These are phyloP conservation scores for Clohesyomyces aquaticus DNA, from an alignment of 495 filamentous ascomycete genomes.

Conservation along the genomic window DNA sequence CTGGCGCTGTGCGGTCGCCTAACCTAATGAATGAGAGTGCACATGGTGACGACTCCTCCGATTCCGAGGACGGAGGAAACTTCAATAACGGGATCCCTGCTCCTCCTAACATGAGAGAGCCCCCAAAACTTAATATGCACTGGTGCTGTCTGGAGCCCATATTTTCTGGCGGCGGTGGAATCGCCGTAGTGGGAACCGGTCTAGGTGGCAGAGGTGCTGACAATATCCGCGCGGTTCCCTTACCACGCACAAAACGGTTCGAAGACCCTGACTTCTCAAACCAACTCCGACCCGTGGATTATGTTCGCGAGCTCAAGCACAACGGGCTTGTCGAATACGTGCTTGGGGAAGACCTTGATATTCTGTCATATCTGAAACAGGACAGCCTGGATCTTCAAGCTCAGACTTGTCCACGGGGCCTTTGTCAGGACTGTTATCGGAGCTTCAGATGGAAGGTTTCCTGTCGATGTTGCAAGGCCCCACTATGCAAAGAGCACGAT, in stretches of 20 bases:
- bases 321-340: constrained; percentile 38
- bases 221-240: constrained; percentile 60
- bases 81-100: constrained; percentile 42
- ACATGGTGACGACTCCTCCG: constrained; percentile 45
- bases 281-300: constrained; percentile 32
- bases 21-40: constrained; percentile 59
- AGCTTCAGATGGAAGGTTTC: constrained; percentile 63
- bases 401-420: constrained; percentile 59
- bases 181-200: constrained; percentile 56
- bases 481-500: constrained; percentile 66
- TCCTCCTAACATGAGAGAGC: constrained; percentile 30
- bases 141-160: constrained; percentile 69
- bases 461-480: constrained; percentile 61
- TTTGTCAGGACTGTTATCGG: constrained; percentile 63
- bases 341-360: constrained; percentile 39
- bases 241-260: constrained; percentile 59
- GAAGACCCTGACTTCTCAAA: constrained; percentile 57
- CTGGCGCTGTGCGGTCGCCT: constrained; percentile 56
- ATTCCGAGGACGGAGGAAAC: constrained; percentile 40
- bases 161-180: constrained; percentile 65
- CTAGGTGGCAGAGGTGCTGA: constrained; percentile 59
- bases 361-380: constrained; percentile 47
- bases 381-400: constrained; percentile 57
- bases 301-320: constrained; percentile 39
- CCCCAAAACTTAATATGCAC: constrained; percentile 57